Evolutionary conservation across 495 filamentous ascomycete genomes (phyloP), one percentile per base, ranked within the genome.

Genomic region (Penicillium daleae): DNA sequence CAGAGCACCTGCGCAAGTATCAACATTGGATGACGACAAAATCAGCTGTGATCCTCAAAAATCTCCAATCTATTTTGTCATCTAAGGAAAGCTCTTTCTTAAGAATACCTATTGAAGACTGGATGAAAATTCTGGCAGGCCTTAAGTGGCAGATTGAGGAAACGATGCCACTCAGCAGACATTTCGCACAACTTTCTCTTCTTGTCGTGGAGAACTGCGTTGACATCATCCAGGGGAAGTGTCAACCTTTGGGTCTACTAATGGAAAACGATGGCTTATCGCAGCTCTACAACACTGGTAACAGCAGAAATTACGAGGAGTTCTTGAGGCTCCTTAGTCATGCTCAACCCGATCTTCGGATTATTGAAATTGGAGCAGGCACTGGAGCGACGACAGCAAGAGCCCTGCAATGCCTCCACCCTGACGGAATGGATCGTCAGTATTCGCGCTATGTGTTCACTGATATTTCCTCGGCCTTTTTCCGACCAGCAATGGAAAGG

Each of bases 401-500:
- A 19, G 39, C 63, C 13, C 40, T 70, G 10, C 40, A 57, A n/a
- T 37, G n/a, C 13, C 46, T 73, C 21, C 27, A 50, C 40, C 44
- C 33, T 9, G n/a, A 44, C n/a, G 42, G 35, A 26, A n/a, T 6
- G 22, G 26, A 12, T 15, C 52, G 44, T 13, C 40, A 48, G 35
- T 62, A 56, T 49, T 62, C 60, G 1, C 44, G 61, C 5, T 84
- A 83, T 61, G 70, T 67, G 6, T 82, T 78, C 53, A 83, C 82
- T 15, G 83, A 85, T 54, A 73, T 83, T 8, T 83, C 81, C 0
- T 56, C 74, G 9, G 71, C 69, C 1, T 82, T 82, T 62, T 81
- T 83, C 35, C 73, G 74, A 48, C 62, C 64, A n/a, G 74, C 76
- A 21, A 51, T 26, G 29, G 57, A 59, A 31, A 17, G 33, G 29